These are phyloP conservation scores for Mycena albidolilacea DNA, from an alignment of 768 basidiomycete species.

Conservation along the genomic window DNA sequence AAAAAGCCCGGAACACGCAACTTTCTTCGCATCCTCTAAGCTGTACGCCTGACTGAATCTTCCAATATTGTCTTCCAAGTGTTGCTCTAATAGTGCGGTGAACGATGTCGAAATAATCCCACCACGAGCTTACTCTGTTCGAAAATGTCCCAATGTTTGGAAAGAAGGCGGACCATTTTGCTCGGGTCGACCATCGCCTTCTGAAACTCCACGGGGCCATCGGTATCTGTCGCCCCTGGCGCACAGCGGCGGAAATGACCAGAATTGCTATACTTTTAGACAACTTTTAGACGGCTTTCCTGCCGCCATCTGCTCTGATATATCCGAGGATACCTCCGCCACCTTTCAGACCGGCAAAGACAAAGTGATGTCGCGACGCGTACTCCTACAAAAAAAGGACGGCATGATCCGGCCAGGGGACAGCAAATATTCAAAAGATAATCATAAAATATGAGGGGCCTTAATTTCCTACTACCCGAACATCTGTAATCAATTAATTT, in stretches of 20 bases:
- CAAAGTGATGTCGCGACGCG: neutral
- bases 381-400: neutral
- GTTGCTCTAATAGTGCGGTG: too few species aligned
- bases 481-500: too few species aligned
- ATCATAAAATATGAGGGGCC: too few species aligned
- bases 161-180: constrained; percentile 10
- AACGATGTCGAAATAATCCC: too few species aligned
- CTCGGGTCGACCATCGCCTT: neutral
- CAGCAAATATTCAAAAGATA: too few species aligned
- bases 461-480: too few species aligned
- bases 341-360: neutral
- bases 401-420: too few species aligned
- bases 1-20: too few species aligned
- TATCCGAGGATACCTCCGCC: neutral
- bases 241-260: constrained; percentile 20
- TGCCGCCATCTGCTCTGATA: neutral
- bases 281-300: too few species aligned
- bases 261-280: neutral
- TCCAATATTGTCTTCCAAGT: too few species aligned
- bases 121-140: neutral
- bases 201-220: constrained; percentile 1
- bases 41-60: too few species aligned
- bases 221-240: constrained; percentile 1
- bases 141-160: neutral
- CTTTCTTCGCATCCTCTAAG: too few species aligned